A percentile compares a stretch with the other conserved stretches of the same genome.
Evolutionary conservation across 345 rosid species (phyloP).

Genomic region (Eucalyptus curtisii): DNA sequence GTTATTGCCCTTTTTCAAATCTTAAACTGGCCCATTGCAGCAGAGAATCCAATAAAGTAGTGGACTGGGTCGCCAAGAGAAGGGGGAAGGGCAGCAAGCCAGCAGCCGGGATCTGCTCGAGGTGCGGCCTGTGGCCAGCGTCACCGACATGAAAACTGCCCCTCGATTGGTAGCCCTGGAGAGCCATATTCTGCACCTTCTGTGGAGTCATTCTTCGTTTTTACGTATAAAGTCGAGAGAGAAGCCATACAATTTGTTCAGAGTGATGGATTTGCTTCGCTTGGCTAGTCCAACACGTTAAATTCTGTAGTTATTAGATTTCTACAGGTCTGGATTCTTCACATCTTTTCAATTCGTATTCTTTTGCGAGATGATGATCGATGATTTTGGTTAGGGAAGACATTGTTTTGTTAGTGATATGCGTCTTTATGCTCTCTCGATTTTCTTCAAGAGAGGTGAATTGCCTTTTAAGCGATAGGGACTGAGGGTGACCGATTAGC

Average conservation of each 20-base stretch:
- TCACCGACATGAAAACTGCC: not conserved
- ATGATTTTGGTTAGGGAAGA: not conserved
- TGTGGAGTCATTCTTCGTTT: not conserved
- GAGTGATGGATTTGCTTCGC: not conserved
- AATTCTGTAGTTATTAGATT: not conserved
- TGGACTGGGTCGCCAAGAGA: not conserved
- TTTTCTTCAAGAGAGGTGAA: not conserved
- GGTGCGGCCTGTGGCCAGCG: not conserved
- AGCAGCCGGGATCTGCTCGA: not conserved
- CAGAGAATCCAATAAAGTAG: not conserved
- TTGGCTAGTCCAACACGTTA: not conserved
- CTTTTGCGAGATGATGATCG: not conserved
- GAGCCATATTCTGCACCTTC: not conserved
- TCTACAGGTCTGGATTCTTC: not conserved
- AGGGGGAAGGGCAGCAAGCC: not conserved
- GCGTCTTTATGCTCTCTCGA: not conserved
- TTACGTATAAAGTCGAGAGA: not conserved
- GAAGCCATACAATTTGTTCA: not conserved
- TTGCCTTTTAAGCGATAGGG: not conserved
- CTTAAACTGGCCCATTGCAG: not conserved
- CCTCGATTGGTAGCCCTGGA: not conserved
- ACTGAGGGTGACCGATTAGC: constrained; percentile 25
- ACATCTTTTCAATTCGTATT: not conserved
- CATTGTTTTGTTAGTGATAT: not conserved
- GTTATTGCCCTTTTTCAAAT: not conserved